Conservation (phyloP, 441 rosid genomes). For the Corymbia citriodora region DNA sequence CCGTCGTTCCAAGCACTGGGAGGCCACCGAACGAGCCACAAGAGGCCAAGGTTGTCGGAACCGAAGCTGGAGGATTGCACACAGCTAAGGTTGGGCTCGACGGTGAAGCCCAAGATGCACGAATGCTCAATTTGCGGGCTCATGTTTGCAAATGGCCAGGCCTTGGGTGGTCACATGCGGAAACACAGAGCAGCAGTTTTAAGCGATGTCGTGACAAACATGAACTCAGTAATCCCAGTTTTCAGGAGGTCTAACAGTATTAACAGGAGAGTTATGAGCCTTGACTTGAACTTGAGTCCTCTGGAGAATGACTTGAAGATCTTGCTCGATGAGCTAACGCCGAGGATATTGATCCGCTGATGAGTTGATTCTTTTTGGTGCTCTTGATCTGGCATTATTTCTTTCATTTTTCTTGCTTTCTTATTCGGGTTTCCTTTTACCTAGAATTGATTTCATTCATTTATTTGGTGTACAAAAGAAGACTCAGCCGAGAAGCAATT, state of each 20-base stretch:
- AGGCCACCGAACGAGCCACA: conserved; percentile 68
- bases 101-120: conserved; percentile 21
- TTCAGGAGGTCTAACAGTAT: not conserved
- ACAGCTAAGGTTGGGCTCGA: not conserved
- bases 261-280: conserved; percentile 20
- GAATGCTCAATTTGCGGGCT: conserved; percentile 35
- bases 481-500: not conserved
- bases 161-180: conserved; percentile 51
- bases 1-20: conserved; percentile 60
- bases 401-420: not conserved
- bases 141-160: conserved; percentile 33
- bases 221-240: conserved; percentile 15
- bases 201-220: not conserved
- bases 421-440: not conserved
- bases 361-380: not conserved
- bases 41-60: conserved; percentile 20
- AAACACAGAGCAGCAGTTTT: conserved; percentile 18
- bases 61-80: not conserved
- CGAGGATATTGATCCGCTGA: conserved; percentile 26
- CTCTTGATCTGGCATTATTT: not conserved
- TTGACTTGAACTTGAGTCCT: conserved; percentile 72
- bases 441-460: not conserved
- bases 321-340: conserved; percentile 41
- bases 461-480: not conserved
- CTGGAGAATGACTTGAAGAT: conserved; percentile 62